Conservation (phyloP, 116 monocot genomes). For the Zostera marina region DNA sequence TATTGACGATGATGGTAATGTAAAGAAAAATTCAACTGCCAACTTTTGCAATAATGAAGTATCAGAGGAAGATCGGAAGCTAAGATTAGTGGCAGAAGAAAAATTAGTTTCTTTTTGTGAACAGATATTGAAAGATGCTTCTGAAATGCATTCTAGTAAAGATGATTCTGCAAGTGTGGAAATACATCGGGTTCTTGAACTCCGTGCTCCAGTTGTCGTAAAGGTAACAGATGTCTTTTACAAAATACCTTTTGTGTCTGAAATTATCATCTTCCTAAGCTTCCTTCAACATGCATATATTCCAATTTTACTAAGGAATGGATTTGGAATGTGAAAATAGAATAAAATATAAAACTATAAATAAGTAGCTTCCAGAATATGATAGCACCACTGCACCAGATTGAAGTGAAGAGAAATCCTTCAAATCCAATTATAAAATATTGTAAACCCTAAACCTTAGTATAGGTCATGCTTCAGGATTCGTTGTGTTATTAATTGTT, state of each 20-base stretch:
- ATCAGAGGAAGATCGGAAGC: slow-evolving; percentile 28
- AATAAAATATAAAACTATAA: too few relatives aligned
- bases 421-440: too few relatives aligned
- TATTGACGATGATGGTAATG: slow-evolving; percentile 7
- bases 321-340: too few relatives aligned
- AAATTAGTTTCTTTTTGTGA: slow-evolving; percentile 90
- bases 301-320: too few relatives aligned
- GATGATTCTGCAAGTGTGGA: slow-evolving; percentile 55
- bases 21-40: slow-evolving; percentile 2
- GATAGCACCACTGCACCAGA: too few relatives aligned
- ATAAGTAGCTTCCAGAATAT: too few relatives aligned
- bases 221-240: slow-evolving; percentile 39
- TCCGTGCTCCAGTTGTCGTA: slow-evolving; percentile 85
- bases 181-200: slow-evolving; percentile 61
- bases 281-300: neutral
- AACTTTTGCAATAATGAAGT: neutral
- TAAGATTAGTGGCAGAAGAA: slow-evolving; percentile 77
- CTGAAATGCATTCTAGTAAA: slow-evolving; percentile 56
- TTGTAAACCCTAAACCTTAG: too few relatives aligned
- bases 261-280: too few relatives aligned
- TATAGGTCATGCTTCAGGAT: too few relatives aligned
- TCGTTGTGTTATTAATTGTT: too few relatives aligned
- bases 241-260: neutral
- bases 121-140: slow-evolving; percentile 86
- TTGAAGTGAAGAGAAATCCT: too few relatives aligned